phyloP scores from a whole-genome alignment of 306 rosid genomes.

The Lagenaria siceraria region DNA sequence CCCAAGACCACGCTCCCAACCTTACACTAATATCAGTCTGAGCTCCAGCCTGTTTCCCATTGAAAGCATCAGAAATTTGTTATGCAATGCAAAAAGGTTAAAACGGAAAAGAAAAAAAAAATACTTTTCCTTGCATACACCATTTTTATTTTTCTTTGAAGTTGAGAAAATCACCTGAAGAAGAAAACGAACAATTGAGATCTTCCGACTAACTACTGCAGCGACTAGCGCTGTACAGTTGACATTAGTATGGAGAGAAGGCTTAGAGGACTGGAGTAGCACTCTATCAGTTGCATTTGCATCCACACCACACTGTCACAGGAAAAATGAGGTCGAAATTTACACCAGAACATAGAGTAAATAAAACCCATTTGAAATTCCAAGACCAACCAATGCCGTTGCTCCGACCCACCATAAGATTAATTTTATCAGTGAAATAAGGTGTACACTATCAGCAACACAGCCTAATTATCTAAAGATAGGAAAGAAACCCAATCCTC shows the following conservation, averaged over 20 bases:
- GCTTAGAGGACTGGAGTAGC: constrained; percentile 74
- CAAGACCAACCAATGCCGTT: neutral
- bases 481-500: neutral
- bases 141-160: neutral
- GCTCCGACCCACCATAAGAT: neutral
- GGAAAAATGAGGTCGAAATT: neutral
- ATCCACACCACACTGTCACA: constrained; percentile 72
- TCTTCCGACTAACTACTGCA: constrained; percentile 82
- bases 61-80: neutral
- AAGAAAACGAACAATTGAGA: constrained; percentile 50
- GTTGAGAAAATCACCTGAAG: constrained; percentile 44
- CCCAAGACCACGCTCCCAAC: constrained; percentile 98
- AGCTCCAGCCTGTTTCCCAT: constrained; percentile 45
- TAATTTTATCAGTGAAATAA: neutral
- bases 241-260: constrained; percentile 72
- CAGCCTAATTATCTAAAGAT: neutral
- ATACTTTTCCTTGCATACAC: neutral
- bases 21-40: constrained; percentile 35
- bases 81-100: neutral
- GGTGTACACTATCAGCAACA: neutral
- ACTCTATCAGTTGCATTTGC: constrained; percentile 49
- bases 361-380: neutral
- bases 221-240: constrained; percentile 79
- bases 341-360: neutral
- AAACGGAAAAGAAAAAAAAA: neutral